Base-by-base conservation (phyloP, 2,329 filamentous ascomycete genomes). In the Pleomassaria siparia region DNA sequence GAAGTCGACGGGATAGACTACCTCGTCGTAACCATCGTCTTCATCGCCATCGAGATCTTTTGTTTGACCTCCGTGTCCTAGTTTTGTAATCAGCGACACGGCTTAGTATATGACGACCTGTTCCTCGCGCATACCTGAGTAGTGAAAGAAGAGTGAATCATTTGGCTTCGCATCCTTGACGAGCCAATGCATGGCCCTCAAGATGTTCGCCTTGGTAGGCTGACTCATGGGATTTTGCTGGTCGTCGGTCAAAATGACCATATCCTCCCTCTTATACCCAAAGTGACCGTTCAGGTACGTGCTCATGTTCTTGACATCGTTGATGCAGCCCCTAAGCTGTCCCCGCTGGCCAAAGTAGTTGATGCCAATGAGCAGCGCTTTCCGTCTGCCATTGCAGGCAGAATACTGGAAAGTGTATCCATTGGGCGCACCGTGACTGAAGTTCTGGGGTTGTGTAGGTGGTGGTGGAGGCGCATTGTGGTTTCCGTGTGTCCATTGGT, bases 171-270 rank as follows among this genome's bases (percentile, higher is more conserved):
- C 91, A 66, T 96, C 91, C 74, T 96, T 96, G 48, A 96, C 90
- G 16, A 97, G 76, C 92, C 92, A 97, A 69, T 96, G 91, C 92
- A 97, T 97, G 24, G 92, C 92, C 44, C 92, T 83, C 29, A 97
- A 73, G 46, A 97, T 95, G 67, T 97, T 97, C 58, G 89, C 88
- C 72, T 96, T 96, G 4, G 91, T 96, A 8, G 92, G 92, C 74
- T 96, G 90, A 73, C 90, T 95, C 88, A 96, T 95, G 21, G 90
- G 89, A 62, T 96, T 96, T 70, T 96, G 90, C 75, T 96, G 91
- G 69, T 97, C 92, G 67, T 97, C 92, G 30, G 92, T 96, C 68
- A 97, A 80, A 53, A 94, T 86, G 16, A 97, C 92, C 92, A 97
- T 97, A 66, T 97, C 91, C 72, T 96, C 92, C 49, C 91, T 80